A percentile compares a stretch with the other conserved stretches of the same genome.
Evolutionary conservation across 2,329 filamentous ascomycete species (phyloP).

Genomic region (Dactylellina haptotyla): DNA sequence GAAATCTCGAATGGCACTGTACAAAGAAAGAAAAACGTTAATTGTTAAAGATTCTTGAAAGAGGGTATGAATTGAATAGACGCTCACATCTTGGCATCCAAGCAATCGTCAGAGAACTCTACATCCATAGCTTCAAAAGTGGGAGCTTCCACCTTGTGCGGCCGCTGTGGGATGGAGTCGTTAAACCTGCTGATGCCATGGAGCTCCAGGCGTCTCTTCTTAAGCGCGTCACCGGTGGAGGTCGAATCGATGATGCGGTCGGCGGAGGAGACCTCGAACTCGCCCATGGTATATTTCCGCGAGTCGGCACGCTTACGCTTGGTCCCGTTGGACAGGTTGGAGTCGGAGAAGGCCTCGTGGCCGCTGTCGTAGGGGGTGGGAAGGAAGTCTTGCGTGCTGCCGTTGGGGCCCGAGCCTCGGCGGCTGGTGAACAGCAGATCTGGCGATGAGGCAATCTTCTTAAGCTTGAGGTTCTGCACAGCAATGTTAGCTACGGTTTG

Average conservation of each 20-base stretch:
- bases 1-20: constrained; percentile 47
- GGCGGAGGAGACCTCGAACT: constrained; percentile 31
- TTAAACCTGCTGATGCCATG: constrained; percentile 36
- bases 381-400: constrained; percentile 44
- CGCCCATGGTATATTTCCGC: constrained; percentile 49
- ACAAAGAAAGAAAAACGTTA: background rate
- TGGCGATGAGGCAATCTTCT: constrained; percentile 49
- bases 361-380: constrained; percentile 50
- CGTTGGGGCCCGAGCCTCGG: constrained; percentile 43
- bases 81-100: constrained; percentile 51
- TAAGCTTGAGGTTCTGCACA: constrained; percentile 42
- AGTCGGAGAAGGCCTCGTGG: constrained; percentile 52
- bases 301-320: constrained; percentile 51
- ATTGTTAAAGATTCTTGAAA: background rate
- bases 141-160: constrained; percentile 34
- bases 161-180: constrained; percentile 14
- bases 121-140: constrained; percentile 47
- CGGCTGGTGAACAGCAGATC: constrained; percentile 34
- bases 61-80: background rate
- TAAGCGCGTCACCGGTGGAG: constrained; percentile 35
- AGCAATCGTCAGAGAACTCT: constrained; percentile 41
- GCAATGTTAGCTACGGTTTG: background rate
- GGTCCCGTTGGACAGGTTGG: constrained; percentile 48
- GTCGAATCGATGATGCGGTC: constrained; percentile 38
- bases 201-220: constrained; percentile 44